Evolutionary conservation across 192 early-diverging fungal genomes (phyloP), one percentile per base, ranked within the genome.

Genomic region (Rhizophagus prolifer): DNA sequence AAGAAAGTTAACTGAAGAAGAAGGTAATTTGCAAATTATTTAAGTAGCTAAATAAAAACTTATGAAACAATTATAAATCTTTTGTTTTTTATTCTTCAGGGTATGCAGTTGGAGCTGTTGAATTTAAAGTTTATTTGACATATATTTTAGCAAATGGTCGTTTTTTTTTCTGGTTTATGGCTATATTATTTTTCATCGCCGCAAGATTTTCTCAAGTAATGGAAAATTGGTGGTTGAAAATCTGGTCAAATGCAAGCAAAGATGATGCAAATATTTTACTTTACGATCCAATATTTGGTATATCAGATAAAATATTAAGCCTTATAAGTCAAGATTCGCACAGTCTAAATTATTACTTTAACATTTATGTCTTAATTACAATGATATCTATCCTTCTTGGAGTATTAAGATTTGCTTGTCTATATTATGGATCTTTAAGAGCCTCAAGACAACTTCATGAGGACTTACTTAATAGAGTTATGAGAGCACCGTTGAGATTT

Each of bases 81-180:
- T 25, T 61, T 26, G 7, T 61, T 26, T 61, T 61, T 21, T 61
- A 2, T 23, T 61, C 31, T 61, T 21, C 26, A 81, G 93, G 94
- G 79, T 87, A 91, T 69, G 92, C 90, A 16, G 86, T 88, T 14
- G 97, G 97, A 0, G 85, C 87, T 61, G 97, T 98, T 69, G 81
- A 86, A 38, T 85, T 80, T 16, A 63, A 79, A 12, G 91, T 98
- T 14, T 98, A 95, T 88, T 77, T 90, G 36, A 83, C 86, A 13
- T 99, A 97, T 79, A 82, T 92, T 75, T 73, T 81, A 14, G 91
- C 90, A 58, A 90, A 90, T 58, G 93, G 93, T 21, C 80, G 86
- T 16, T 81, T 73, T 64, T 77, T 81, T 60, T 88, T 88, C 82
- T 94, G 93, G 93, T 76, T 90, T 59, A 38, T 86, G 30, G 36